Evolutionary conservation across 352 stramenopile species (phyloP).

Genomic region (Globisporangium alternatum): DNA sequence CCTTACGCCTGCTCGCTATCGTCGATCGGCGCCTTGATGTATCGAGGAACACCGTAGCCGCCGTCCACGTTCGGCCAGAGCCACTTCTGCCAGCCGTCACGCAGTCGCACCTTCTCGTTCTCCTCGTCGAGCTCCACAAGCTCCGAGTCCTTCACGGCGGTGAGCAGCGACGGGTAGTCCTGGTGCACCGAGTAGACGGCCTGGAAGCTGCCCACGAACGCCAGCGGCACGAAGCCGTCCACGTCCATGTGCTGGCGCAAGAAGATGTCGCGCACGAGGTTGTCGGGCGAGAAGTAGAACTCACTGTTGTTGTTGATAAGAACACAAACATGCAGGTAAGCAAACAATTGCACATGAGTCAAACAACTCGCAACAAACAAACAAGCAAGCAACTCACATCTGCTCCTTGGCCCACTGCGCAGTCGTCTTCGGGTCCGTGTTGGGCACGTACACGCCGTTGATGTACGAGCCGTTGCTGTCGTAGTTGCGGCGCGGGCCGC

Average conservation of each 20-base stretch:
- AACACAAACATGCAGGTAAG: neutral
- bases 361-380: neutral
- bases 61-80: conserved; percentile 88
- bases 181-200: conserved; percentile 83
- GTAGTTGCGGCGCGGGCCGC: conserved; percentile 36
- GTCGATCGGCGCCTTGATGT: conserved; percentile 76
- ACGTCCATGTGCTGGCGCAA: conserved; percentile 86
- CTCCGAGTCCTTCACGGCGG: conserved; percentile 63
- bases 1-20: conserved; percentile 30
- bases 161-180: conserved; percentile 79
- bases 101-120: conserved; percentile 90
- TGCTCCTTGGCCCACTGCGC: conserved; percentile 80
- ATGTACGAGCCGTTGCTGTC: conserved; percentile 64
- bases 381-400: conserved; percentile 53
- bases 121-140: conserved; percentile 76
- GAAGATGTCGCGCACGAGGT: conserved; percentile 84
- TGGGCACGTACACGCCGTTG: conserved; percentile 82
- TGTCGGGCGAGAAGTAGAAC: conserved; percentile 85
- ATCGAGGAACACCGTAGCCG: conserved; percentile 80
- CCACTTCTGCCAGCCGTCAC: conserved; percentile 85
- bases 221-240: conserved; percentile 85
- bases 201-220: conserved; percentile 89
- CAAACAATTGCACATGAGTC: conserved; percentile 8
- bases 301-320: conserved; percentile 39
- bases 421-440: conserved; percentile 61